phyloP scores from a whole-genome alignment of 371 early-diverging fungal species.

The Zychaea mexicana region DNA sequence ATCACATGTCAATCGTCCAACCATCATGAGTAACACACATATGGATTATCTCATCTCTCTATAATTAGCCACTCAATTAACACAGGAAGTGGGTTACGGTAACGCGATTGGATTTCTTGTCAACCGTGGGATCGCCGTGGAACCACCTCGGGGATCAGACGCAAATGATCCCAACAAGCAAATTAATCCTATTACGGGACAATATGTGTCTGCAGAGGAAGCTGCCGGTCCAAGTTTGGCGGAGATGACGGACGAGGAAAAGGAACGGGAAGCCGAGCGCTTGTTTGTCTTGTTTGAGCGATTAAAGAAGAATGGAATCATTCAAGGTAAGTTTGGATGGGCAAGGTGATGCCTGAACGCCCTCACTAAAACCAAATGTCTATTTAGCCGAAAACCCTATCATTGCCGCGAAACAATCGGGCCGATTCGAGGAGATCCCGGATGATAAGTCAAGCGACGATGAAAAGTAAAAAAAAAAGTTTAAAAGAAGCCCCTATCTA shows the following conservation, averaged over 20 bases:
- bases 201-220: constrained; percentile 44
- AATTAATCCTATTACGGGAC: constrained; percentile 90
- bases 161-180: constrained; percentile 13
- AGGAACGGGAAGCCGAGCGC: constrained; percentile 91
- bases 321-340: too few species aligned
- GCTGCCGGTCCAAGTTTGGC: constrained; percentile 57
- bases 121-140: constrained; percentile 62
- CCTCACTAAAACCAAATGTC: too few species aligned
- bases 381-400: constrained; percentile 71
- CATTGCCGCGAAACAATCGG: constrained; percentile 54
- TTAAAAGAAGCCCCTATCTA: too few species aligned
- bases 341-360: too few species aligned
- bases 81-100: constrained; percentile 87
- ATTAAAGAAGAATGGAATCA: constrained; percentile 88
- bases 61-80: constrained; percentile 65
- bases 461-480: not conserved
- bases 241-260: constrained; percentile 95
- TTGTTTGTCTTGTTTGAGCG: constrained; percentile 93
- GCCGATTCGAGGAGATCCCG: constrained; percentile 31
- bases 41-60: too few species aligned
- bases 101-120: constrained; percentile 90
- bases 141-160: constrained; percentile 22
- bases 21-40: too few species aligned
- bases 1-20: too few species aligned
- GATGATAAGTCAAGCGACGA: constrained; percentile 4